These are phyloP conservation scores for Lepraria neglecta DNA, from an alignment of 495 filamentous ascomycete genomes.

Conservation along the genomic window DNA sequence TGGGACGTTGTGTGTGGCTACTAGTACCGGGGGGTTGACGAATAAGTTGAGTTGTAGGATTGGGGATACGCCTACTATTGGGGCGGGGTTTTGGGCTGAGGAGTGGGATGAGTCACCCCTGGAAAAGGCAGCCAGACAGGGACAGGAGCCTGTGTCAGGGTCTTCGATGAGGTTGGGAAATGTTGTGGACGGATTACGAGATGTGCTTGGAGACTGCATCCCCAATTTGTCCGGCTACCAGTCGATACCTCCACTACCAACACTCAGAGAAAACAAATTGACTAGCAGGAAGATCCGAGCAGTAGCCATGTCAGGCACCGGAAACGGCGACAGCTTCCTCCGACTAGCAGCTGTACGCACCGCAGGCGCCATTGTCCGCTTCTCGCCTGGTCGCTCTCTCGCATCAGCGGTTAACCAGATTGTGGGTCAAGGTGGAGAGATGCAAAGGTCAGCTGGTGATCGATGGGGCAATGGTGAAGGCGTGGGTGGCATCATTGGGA, in stretches of 20 bases:
- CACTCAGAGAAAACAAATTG: constrained; percentile 16
- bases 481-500: constrained; percentile 80
- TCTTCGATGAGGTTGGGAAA: background rate
- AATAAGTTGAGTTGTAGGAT: constrained; percentile 83
- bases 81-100: constrained; percentile 88
- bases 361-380: constrained; percentile 66
- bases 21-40: constrained; percentile 81
- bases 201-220: constrained; percentile 14
- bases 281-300: constrained; percentile 35
- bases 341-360: constrained; percentile 65
- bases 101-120: constrained; percentile 46
- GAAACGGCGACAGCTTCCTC: constrained; percentile 86
- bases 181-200: constrained; percentile 33
- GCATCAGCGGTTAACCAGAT: constrained; percentile 53
- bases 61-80: constrained; percentile 80
- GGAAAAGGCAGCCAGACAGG: background rate
- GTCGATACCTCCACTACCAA: background rate
- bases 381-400: constrained; percentile 38
- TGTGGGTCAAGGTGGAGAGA: constrained; percentile 63
- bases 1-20: constrained; percentile 70
- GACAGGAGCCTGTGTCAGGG: background rate
- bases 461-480: constrained; percentile 76
- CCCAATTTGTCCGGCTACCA: constrained; percentile 11
- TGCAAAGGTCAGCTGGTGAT: constrained; percentile 67
- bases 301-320: constrained; percentile 75